Base-by-base conservation (phyloP, 1,284 basidiomycete species). In the Rhodotorula glutinis region DNA sequence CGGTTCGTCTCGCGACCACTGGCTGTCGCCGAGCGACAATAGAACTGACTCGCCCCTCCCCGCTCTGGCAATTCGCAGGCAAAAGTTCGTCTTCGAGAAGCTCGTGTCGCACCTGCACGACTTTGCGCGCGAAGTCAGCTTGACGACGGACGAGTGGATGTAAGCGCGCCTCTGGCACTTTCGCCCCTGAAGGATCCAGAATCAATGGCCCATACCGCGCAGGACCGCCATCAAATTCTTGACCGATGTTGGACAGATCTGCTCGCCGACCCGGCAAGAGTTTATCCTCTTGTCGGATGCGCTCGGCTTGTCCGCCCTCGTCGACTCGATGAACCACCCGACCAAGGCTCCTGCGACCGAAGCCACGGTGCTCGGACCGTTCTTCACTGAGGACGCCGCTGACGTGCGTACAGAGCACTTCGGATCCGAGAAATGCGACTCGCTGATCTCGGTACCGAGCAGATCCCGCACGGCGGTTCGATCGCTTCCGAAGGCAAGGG, bases 131-230 rank as follows among this genome's bases (percentile, higher is more conserved):
- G 90, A 92, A 77, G 88, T 87, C 1, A 81, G 85, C 65, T 78
- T 92, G 57, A 89, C 89, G 14, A 87, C 87, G 0, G 87, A 91
- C 13, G 91, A 93, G 80, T 93, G 91, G 91, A 88, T 89, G 86
- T 23, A 4, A 17, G 25, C 40, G n/a, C 4, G 7, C 30, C 1
- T 19, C 21, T 23, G 17, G 38, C 47, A 13, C 25, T 16, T 16
- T 44, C 14, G 43, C 43, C 8, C 14, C 43, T 16, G 14, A 5
- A 19, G 4, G 17, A 19, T 21, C 43, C 43, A 16, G 43, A 7
- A 16, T 16, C 21, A 16, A 44, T 16, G 8, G 17, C 17, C 4
- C 4, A 16, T 4, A 17, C 5, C 13, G 8, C 46, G 16, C 67
- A 79, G 77, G 78, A 79, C 82, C 25, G 82, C 88, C 0, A 86